Percentiles rank a stretch among this genome's conserved stretches.
Conservation (phyloP, 1,284 basidiomycete genomes). For the Ustilago curta region DNA sequence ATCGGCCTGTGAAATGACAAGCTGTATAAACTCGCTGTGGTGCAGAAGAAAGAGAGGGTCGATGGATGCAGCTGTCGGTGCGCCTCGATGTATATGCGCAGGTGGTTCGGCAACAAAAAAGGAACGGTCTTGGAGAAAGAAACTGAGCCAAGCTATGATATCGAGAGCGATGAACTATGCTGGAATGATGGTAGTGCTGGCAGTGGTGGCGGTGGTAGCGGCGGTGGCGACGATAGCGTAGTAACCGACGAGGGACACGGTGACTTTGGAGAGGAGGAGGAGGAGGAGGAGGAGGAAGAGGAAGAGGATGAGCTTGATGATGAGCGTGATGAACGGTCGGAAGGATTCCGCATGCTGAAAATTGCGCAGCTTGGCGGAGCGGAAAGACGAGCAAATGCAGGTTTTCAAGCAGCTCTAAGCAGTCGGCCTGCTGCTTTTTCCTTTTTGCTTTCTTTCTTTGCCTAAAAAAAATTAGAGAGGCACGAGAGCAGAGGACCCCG, state of each 20-base stretch:
- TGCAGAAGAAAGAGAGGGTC: background rate
- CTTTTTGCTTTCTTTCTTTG: background rate
- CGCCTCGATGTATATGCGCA: no score
- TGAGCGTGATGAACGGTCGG: constrained; percentile 15
- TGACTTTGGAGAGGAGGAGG: background rate
- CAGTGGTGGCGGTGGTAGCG: background rate
- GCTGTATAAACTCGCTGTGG: background rate
- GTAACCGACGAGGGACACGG: background rate
- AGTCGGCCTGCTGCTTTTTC: constrained; percentile 1
- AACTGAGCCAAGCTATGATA: background rate
- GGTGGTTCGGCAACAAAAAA: background rate
- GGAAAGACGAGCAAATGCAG: background rate
- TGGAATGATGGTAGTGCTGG: constrained; percentile 4
- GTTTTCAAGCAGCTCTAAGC: no score
- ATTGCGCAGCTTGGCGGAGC: constrained; percentile 5
- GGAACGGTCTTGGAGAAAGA: background rate
- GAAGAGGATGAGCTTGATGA: constrained; percentile 4
- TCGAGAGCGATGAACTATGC: background rate
- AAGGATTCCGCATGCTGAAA: constrained; percentile 13
- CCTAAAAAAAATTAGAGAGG: background rate
- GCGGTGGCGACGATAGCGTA: background rate
- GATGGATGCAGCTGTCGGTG: background rate
- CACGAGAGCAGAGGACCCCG: no score
- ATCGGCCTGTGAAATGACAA: background rate
- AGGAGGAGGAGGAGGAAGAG: no score